Percentiles rank a stretch among this genome's conserved stretches.
Conservation (phyloP, 2,329 filamentous ascomycete species). For the Alternaria conjuncta region DNA sequence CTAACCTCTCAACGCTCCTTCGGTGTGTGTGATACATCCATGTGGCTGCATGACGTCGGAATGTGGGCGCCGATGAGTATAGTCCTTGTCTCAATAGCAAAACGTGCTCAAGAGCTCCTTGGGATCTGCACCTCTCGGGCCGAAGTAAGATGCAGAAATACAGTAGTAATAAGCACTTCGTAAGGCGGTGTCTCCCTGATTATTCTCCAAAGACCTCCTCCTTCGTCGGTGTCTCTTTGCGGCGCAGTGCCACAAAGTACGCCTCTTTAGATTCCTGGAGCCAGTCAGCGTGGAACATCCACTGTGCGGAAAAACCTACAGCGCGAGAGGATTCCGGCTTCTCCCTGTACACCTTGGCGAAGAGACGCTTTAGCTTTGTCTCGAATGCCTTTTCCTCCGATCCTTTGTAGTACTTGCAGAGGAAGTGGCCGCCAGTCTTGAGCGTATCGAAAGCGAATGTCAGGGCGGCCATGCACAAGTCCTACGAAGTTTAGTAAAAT, state of each 20-base stretch:
- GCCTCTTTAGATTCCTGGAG: constrained; percentile 79
- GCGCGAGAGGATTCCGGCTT: constrained; percentile 91
- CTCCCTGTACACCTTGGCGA: constrained; percentile 79
- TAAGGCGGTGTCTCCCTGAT: neutral
- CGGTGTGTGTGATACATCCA: constrained; percentile 17
- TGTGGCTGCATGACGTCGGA: constrained; percentile 23
- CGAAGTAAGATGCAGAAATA: constrained; percentile 1
- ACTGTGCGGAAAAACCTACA: constrained; percentile 56
- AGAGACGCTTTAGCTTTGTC: constrained; percentile 74
- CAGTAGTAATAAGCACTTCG: neutral
- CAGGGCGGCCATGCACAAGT: constrained; percentile 86
- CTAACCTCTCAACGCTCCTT: constrained; percentile 17
- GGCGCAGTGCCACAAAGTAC: constrained; percentile 80
- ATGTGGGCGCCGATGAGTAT: neutral
- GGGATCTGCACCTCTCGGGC: constrained; percentile 4
- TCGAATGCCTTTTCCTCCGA: constrained; percentile 83
- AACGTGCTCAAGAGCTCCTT: neutral
- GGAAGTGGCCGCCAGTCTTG: constrained; percentile 81
- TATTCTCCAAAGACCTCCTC: constrained; percentile 54
- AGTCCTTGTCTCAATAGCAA: neutral
- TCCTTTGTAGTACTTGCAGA: constrained; percentile 98
- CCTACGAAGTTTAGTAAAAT: constrained; percentile 60
- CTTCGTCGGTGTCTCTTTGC: constrained; percentile 62
- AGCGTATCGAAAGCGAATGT: constrained; percentile 86
- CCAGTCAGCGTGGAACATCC: constrained; percentile 8